Evolutionary conservation across 805 yeast species (phyloP), one percentile per base, ranked within the genome.

Genomic region (Ogataea angusta): DNA sequence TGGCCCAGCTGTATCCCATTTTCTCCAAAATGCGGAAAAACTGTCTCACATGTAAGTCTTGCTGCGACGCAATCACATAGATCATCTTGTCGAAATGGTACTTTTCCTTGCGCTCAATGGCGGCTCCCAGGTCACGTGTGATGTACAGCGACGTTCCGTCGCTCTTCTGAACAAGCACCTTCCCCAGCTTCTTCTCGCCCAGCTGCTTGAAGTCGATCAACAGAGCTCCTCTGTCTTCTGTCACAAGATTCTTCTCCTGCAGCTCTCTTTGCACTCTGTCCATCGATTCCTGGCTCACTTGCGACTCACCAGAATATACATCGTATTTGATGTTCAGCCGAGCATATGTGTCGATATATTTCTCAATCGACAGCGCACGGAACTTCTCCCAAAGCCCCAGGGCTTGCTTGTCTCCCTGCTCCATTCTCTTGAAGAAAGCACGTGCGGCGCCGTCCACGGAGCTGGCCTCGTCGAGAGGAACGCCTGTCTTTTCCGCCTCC

Each of bases 111-210:
- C 99, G 91, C 59, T 85, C 87, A 59, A 83, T 80, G 41, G 98
- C 98, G 56, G 90, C 96, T 55, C 97, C 97, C 44, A 93, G 84
- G 66, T 93, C 99, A 71, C 99, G 82, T 48, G 98, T 90, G 57
- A 93, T 66, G 64, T 93, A 93, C 47, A 93, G 70, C 13, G 96
- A 85, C 17, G 99, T 86, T 62, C 98, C 98, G 62, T 93, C 99
- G 17, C 88, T 80, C 68, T 93, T 95, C 63, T 88, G 88, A 36
- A 93, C 91, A 49, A 93, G 76, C 42, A 87, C 86, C 68, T 90
- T 91, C 51, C 97, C 98, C 46, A 93, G 73, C 63, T 90, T 90
- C 73, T 91, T 90, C 72, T 84, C 85, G 27, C 63, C 65, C 69
- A 81, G 82, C 55, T 77, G 77, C 50, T 86, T 79, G 63, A 93